Conservation (phyloP, 306 rosid species). For the Senna siamea region DNA sequence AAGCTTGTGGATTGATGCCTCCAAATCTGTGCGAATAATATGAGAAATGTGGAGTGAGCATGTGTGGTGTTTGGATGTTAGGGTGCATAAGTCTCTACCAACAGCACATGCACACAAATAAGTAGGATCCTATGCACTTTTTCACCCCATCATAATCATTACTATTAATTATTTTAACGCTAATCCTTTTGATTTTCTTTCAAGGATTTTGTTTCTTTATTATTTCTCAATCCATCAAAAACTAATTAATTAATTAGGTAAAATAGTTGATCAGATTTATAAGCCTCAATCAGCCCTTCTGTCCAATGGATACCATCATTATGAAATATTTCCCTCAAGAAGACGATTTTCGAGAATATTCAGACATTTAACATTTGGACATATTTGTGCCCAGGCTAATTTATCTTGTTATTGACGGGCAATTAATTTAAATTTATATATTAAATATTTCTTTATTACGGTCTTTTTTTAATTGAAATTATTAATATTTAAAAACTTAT, state of each 20-base stretch:
- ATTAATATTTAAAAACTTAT: too few species aligned
- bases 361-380: too few species aligned
- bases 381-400: too few species aligned
- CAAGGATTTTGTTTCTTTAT: background rate
- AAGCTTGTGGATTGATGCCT: background rate
- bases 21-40: too few species aligned
- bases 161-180: background rate
- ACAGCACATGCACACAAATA: constrained; percentile 33
- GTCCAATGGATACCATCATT: background rate
- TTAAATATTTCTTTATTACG: too few species aligned
- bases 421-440: too few species aligned
- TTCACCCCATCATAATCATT: background rate
- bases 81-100: constrained; percentile 37
- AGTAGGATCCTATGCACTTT: constrained; percentile 21
- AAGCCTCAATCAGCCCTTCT: background rate
- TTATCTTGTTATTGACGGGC: too few species aligned
- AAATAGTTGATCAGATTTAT: background rate
- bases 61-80: constrained; percentile 48
- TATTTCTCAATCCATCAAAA: background rate
- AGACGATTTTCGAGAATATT: too few species aligned
- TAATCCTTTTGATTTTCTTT: background rate
- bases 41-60: constrained; percentile 13
- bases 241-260: background rate
- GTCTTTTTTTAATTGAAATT: too few species aligned
- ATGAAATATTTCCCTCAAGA: too few species aligned